Conservation (phyloP, 2,329 filamentous ascomycete species). For the Ophiostoma australiae region DNA sequence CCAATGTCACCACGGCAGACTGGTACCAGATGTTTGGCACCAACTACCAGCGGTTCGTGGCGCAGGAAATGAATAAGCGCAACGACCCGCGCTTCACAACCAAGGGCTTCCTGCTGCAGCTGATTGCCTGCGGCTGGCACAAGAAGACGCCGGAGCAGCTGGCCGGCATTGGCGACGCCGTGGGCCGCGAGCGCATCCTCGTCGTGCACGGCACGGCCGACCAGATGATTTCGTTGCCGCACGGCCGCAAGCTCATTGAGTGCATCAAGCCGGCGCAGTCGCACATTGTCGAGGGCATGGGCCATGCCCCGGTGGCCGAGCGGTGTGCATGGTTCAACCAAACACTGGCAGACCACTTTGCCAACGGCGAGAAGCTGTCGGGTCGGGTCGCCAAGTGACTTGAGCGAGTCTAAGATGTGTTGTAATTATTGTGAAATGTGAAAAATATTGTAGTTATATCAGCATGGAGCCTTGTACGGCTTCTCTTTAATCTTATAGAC, state of each 20-base stretch:
- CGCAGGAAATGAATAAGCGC: conserved; percentile 71
- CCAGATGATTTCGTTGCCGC: conserved; percentile 68
- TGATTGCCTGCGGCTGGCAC: conserved; percentile 75
- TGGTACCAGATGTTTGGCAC: conserved; percentile 52
- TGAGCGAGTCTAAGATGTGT: no score
- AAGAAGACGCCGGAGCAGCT: conserved; percentile 66
- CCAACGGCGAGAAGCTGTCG: conserved; percentile 47
- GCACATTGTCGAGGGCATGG: conserved; percentile 63
- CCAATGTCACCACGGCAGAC: background rate
- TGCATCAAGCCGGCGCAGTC: conserved; percentile 58
- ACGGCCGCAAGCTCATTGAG: conserved; percentile 64
- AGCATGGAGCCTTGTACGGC: background rate
- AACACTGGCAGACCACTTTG: conserved; percentile 54
- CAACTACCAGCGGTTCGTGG: conserved; percentile 78
- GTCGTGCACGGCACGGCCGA: conserved; percentile 73
- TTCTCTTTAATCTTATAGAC: background rate
- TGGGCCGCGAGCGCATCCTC: conserved; percentile 70
- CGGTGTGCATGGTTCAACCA: conserved; percentile 62
- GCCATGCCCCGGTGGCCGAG: conserved; percentile 72
- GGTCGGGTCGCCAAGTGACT: conserved; percentile 23
- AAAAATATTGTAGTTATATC: background rate
- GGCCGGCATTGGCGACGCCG: conserved; percentile 56
- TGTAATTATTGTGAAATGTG: no score
- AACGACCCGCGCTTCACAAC: conserved; percentile 57
- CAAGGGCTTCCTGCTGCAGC: conserved; percentile 69